Conservation (phyloP, 1,139 yeast species). For the Pichia sp. region DNA sequence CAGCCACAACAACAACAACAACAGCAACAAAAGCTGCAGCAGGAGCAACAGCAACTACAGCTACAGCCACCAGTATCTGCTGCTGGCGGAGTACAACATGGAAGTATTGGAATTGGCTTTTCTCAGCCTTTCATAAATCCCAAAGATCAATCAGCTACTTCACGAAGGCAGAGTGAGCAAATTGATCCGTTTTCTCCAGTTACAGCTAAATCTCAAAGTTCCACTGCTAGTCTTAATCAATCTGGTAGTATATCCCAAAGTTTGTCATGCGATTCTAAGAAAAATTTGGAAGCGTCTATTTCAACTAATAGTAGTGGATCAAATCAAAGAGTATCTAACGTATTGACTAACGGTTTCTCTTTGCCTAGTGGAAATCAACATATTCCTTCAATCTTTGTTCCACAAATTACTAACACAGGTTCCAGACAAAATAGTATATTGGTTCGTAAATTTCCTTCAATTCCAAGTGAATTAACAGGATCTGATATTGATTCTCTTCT, state of each 20-base stretch:
- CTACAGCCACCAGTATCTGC: neutral
- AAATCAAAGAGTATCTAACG: neutral
- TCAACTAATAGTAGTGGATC: neutral
- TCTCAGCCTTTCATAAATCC: constrained; percentile 9
- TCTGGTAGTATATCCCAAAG: too few relatives aligned
- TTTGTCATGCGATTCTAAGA: neutral
- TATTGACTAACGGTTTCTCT: neutral
- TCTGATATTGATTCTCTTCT: constrained; percentile 38
- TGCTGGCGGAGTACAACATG: neutral
- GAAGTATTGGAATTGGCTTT: too few relatives aligned
- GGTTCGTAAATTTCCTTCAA: constrained; percentile 23
- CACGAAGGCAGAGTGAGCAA: constrained; percentile 38
- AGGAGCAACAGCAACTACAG: neutral
- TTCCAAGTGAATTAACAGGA: constrained; percentile 28
- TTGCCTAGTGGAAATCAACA: neutral
- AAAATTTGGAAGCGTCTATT: neutral
- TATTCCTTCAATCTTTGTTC: neutral
- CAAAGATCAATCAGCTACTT: constrained; percentile 22
- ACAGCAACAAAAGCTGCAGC: neutral
- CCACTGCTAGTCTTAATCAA: neutral
- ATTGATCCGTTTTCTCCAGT: constrained; percentile 35
- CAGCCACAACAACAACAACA: constrained; percentile 1
- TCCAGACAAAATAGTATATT: constrained; percentile 24
- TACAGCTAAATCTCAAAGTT: neutral
- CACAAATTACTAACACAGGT: constrained; percentile 7